phyloP scores from a whole-genome alignment of 768 basidiomycete genomes.

The Rhodotorula diobovata region DNA sequence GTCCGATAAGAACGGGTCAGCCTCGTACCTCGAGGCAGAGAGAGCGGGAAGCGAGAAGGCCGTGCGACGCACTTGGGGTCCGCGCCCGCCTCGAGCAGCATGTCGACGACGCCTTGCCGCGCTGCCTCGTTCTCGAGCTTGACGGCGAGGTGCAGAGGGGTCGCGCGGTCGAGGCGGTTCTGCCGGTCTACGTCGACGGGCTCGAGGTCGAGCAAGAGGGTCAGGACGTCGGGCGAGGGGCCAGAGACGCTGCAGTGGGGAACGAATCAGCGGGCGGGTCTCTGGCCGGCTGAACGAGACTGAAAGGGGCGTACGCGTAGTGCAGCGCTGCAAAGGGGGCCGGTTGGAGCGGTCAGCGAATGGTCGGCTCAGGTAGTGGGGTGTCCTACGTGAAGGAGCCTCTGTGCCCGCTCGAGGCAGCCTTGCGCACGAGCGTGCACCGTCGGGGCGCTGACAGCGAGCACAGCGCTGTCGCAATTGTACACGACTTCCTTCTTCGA shows the following conservation, averaged over 20 bases:
- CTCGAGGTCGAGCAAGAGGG: conserved; percentile 61
- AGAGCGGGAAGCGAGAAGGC: not conserved
- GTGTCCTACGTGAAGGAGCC: too few species aligned
- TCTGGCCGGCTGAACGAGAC: not conserved
- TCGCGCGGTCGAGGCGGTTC: conserved; percentile 65
- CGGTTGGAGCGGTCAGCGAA: not conserved
- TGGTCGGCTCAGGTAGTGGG: too few species aligned
- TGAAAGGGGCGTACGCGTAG: conserved; percentile 55
- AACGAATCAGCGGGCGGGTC: conserved; percentile 42
- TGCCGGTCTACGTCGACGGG: conserved; percentile 75
- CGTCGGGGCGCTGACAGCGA: too few species aligned
- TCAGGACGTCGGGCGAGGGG: conserved; percentile 26
- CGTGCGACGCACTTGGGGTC: conserved; percentile 58
- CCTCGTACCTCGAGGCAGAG: not conserved
- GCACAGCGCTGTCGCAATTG: too few species aligned
- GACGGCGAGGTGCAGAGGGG: conserved; percentile 71
- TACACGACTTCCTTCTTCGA: too few species aligned
- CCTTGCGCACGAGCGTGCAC: too few species aligned
- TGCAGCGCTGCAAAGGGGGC: conserved; percentile 56
- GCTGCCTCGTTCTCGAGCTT: conserved; percentile 57
- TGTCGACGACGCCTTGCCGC: conserved; percentile 57
- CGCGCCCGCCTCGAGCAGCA: conserved; percentile 72
- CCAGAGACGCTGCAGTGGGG: conserved; percentile 16
- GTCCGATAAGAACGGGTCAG: too few species aligned
- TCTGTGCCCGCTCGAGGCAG: too few species aligned